Evolutionary conservation across 768 basidiomycete species (phyloP), one percentile per base, ranked within the genome.

Genomic region (Ramaria rubella): DNA sequence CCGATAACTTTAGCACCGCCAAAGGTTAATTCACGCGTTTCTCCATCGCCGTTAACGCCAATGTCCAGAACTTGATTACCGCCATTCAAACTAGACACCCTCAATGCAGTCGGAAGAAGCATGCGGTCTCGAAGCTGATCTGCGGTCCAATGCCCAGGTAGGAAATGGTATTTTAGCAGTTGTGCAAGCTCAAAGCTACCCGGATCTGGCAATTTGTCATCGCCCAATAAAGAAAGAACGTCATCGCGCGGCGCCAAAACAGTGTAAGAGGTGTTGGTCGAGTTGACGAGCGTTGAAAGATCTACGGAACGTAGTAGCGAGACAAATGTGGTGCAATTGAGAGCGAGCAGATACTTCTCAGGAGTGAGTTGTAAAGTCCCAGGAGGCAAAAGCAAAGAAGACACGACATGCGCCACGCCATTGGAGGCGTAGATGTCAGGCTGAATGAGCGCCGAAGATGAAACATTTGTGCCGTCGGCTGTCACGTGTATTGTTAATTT

Each of bases 241-340:
- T 94, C 90, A 68, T 99, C 94, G 46, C 79, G 77, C 0, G 92
- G 93, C 0, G 94, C 96, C 45, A 98, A 84, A 58, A 99, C 93
- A 1, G 96, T 98, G 71, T 86, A 87, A 38, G 82, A 72, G 12
- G 78, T 63, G 45, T 82, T 75, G 9, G 83, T 83, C 65, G 83
- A 79, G 60, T 90, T 89, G 70, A 91, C 78, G 60, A 90, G 75
- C 44, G 74, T 69, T 0, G 74, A 78, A 59, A 99, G 80, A 59
- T 88, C 76, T 29, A 89, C 90, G 3, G 90, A 87, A 61, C 90
- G 92, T 26, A 99, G 73, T 23, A 97, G 76, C 5, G 87, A 85
- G 52, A 98, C 89, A 68, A 98, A 98, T 29, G 80, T 79, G 1
- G 90, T 88, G 72, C 94, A 96, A 66, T 96, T 91, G 59, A 97